A percentile compares a stretch with the other conserved stretches of the same genome.
Conservation (phyloP, 1,139 yeast genomes). For the Lodderomyces pseudojiufengensis region DNA sequence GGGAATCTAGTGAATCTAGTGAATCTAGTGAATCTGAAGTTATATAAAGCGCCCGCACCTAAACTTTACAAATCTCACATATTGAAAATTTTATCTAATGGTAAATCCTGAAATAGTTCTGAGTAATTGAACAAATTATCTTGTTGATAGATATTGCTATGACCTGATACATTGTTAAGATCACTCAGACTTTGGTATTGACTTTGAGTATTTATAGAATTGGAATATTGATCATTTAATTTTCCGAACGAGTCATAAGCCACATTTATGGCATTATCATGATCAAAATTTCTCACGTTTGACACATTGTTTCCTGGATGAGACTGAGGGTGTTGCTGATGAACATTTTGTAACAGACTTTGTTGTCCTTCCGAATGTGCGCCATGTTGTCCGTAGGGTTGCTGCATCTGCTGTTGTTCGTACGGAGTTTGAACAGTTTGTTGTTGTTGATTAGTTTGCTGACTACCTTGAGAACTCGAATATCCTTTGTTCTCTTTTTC, state of each 20-base stretch:
- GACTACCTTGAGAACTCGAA: conserved; percentile 1
- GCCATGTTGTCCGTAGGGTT: too few species aligned
- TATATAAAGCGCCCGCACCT: background rate
- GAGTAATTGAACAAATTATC: conserved; percentile 12
- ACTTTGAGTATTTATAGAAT: too few species aligned
- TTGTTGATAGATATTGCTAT: background rate
- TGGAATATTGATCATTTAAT: too few species aligned
- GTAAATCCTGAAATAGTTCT: conserved; percentile 25
- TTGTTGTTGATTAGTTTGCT: conserved; percentile 1
- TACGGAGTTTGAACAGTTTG: background rate
- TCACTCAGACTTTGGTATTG: background rate
- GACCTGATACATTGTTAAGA: too few species aligned
- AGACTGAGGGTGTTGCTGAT: background rate
- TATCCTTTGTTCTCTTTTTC: conserved; percentile 8
- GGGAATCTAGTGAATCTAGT: background rate
- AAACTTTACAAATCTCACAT: too few species aligned
- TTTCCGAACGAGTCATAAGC: too few species aligned
- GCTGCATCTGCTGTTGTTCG: background rate
- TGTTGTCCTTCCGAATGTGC: too few species aligned
- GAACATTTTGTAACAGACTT: background rate
- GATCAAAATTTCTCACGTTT: too few species aligned
- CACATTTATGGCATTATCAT: too few species aligned
- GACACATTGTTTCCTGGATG: background rate
- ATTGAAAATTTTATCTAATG: conserved; percentile 17
- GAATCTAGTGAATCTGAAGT: background rate